phyloP scores from a whole-genome alignment of 306 rosid species.

The Spatholobus suberectus region DNA sequence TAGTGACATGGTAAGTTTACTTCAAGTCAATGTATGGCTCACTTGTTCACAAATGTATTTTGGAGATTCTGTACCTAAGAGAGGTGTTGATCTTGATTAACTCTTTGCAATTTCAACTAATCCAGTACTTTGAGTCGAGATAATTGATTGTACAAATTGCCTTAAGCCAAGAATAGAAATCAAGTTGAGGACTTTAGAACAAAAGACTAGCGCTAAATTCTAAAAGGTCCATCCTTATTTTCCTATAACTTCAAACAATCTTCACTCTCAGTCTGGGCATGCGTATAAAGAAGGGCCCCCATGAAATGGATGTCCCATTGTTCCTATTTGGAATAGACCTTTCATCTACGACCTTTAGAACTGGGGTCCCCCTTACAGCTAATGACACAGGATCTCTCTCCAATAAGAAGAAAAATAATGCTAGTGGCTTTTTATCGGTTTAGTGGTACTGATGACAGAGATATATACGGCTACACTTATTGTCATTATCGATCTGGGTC shows the following conservation, averaged over 20 bases:
- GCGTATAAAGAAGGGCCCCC: neutral
- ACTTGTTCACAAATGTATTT: too few species aligned
- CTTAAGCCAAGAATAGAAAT: too few species aligned
- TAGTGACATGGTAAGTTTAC: too few species aligned
- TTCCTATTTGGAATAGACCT: neutral
- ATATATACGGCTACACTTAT: neutral
- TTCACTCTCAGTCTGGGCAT: neutral
- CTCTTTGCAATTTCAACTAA: too few species aligned
- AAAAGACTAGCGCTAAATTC: too few species aligned
- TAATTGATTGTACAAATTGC: too few species aligned
- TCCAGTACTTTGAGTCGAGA: too few species aligned
- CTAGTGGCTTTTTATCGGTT: constrained; percentile 18
- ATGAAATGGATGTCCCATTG: neutral
- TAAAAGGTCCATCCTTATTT: neutral
- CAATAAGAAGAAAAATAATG: constrained; percentile 19
- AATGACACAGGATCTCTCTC: constrained; percentile 31
- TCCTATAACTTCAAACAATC: neutral
- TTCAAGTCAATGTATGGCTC: too few species aligned
- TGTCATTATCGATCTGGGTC: constrained; percentile 20
- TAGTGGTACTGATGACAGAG: neutral
- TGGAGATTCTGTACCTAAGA: too few species aligned
- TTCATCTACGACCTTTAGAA: constrained; percentile 10
- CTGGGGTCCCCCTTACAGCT: constrained; percentile 38
- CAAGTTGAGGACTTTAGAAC: too few species aligned
- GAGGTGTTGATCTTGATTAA: too few species aligned